phyloP scores from a whole-genome alignment of 2,329 filamentous ascomycete genomes.

The Bipolaris oryzae region DNA sequence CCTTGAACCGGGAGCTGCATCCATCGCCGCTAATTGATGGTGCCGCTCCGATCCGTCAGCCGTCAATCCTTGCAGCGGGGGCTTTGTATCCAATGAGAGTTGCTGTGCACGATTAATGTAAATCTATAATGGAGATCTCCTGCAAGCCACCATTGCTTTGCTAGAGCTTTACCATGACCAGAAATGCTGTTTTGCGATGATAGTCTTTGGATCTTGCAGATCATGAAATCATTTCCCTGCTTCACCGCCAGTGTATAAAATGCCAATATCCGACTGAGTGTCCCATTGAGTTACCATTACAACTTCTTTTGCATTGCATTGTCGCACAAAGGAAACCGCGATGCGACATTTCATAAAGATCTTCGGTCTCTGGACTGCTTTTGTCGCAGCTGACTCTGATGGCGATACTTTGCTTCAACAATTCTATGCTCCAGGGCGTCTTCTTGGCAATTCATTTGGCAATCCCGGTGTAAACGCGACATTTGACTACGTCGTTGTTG shows the following conservation, averaged over 20 bases:
- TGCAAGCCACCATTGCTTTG: constrained; percentile 4
- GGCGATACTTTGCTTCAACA: constrained; percentile 9
- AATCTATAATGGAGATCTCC: constrained; percentile 1
- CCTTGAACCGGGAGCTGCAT: not conserved
- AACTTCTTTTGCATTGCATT: not conserved
- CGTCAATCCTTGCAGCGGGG: not conserved
- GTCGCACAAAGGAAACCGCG: not conserved
- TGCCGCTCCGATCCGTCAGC: constrained; percentile 1
- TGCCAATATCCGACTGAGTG: not conserved
- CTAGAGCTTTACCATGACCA: not conserved
- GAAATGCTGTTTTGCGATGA: not conserved
- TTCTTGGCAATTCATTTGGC: constrained; percentile 22
- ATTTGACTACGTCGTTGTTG: constrained; percentile 36
- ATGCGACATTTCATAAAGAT: constrained; percentile 1
- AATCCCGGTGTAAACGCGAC: constrained; percentile 30
- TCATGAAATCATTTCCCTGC: not conserved
- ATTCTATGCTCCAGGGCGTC: constrained; percentile 14
- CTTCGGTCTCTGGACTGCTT: not conserved
- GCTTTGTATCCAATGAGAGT: not conserved
- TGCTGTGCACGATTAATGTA: not conserved
- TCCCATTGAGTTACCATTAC: not conserved
- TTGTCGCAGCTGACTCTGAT: constrained; percentile 8
- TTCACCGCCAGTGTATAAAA: not conserved
- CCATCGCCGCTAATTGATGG: constrained; percentile 2
- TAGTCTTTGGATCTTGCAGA: not conserved